Evolutionary conservation across 768 basidiomycete species (phyloP), one percentile per base, ranked within the genome.

Genomic region (Termitomyces sp.): DNA sequence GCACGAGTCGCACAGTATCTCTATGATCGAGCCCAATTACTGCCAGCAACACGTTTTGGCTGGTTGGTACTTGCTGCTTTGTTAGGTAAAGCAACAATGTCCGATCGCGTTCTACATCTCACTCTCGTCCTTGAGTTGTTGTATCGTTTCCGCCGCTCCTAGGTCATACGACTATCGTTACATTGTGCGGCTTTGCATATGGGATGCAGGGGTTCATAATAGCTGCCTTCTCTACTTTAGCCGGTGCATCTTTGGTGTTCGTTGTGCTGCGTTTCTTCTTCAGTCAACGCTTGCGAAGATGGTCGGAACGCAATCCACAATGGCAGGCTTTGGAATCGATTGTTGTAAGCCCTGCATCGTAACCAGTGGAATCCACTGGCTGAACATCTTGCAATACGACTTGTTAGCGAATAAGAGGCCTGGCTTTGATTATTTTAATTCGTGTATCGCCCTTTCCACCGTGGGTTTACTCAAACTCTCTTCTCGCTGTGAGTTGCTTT

Each of bases 391-490:
- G 39, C 20, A 10, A 42, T 24, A 22, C 42, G 12, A 44, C 13
- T 22, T 44, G 22, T 24, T 24, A 91, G 89, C 77, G 75, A 58
- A 82, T 84, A 16, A 90, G 87, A 69, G 92, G 92, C 29, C 73
- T 93, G 18, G 86, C 86, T n/a, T 74, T 93, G 24, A 89, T 94
- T 41, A 81, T 92, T 62, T 79, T 94, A 48, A 87, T 94, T 59
- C 85, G 92, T 15, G 69, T 90, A 22, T 92, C 89, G 4, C 86
- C 92, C 4, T 83, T 94, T 68, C 91, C 90, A 47, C 90, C 92
- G 3, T 93, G 90, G 88, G 87, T 88, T 0, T 94, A 92, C 65
- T 84, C 86, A n/a, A 93, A 92, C 58, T 75, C 85, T 0, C 74
- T 94, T 20, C 91, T 91, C 65, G 85, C 89, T 24, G 88, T 88